A percentile compares a stretch with the other conserved stretches of the same genome.
Conservation (phyloP, 2,329 filamentous ascomycete species). For the Trichoderma cornu-damae region DNA sequence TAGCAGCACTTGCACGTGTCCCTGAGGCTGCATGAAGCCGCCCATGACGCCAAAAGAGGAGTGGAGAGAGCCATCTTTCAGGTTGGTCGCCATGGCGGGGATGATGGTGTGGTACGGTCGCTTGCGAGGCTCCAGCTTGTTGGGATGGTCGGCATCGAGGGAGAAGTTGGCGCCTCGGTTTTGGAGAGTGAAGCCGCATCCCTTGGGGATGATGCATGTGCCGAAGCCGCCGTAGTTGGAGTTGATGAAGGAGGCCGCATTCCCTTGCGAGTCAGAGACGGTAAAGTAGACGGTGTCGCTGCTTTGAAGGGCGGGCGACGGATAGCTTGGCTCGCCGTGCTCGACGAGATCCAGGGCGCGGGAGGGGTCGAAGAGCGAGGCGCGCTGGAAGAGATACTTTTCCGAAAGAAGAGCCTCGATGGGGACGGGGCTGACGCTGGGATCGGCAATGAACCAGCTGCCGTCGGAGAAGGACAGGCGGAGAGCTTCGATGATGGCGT, state of each 20-base stretch:
- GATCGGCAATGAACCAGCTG: constrained; percentile 85
- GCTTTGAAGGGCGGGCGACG: constrained; percentile 70
- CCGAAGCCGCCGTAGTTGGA: constrained; percentile 89
- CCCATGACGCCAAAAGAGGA: constrained; percentile 96
- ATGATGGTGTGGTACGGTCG: constrained; percentile 98
- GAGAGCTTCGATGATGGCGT: constrained; percentile 81
- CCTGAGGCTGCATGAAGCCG: constrained; percentile 97
- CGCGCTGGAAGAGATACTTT: constrained; percentile 69
- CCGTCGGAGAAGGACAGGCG: constrained; percentile 88
- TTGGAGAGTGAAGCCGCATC: constrained; percentile 89
- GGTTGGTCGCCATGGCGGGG: constrained; percentile 79
- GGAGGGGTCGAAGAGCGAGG: constrained; percentile 51
- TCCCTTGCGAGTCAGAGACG: constrained; percentile 73
- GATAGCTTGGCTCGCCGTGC: constrained; percentile 56
- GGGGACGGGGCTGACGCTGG: constrained; percentile 64
- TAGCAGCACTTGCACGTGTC: constrained; percentile 86
- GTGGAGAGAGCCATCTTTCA: constrained; percentile 67
- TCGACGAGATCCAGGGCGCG: constrained; percentile 55
- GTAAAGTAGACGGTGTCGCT: constrained; percentile 95
- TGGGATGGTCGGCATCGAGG: constrained; percentile 67
- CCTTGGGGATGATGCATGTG: constrained; percentile 74
- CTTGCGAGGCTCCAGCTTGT: constrained; percentile 73
- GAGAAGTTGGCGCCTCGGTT: constrained; percentile 88
- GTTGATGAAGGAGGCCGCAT: constrained; percentile 95
- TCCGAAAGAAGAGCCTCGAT: constrained; percentile 62